A percentile compares a stretch with the other conserved stretches of the same genome.
phyloP scores from a whole-genome alignment of 305 asterid genomes.

The Fraxinus angustifolia region DNA sequence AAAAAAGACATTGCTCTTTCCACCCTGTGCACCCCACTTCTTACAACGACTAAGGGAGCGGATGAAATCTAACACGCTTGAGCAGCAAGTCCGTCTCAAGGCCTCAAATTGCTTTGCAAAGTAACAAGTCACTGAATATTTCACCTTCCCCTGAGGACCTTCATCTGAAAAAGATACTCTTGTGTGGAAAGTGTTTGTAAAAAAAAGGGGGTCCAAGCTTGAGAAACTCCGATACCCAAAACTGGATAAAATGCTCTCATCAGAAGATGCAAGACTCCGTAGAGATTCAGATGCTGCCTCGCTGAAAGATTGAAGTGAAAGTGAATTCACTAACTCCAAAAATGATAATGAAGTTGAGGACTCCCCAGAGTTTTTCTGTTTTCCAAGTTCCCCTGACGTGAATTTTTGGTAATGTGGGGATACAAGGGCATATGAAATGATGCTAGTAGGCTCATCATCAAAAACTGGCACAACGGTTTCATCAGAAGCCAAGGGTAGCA shows the following conservation, averaged over 20 bases:
- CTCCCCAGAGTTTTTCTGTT: slow-evolving; percentile 42
- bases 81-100: slow-evolving; percentile 58
- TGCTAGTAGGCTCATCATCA: slow-evolving; percentile 86
- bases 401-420: slow-evolving; percentile 55
- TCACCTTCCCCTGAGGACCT: slow-evolving; percentile 70
- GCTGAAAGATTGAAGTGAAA: slow-evolving; percentile 54
- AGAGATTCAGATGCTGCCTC: slow-evolving; percentile 45
- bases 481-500: slow-evolving; percentile 50
- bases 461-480: slow-evolving; percentile 65
- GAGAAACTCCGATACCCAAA: slow-evolving; percentile 49
- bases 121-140: slow-evolving; percentile 73
- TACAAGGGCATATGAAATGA: slow-evolving; percentile 64
- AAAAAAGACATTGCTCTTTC: slow-evolving; percentile 82
- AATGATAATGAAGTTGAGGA: slow-evolving; percentile 51
- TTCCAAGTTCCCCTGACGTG: slow-evolving; percentile 51
- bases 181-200: slow-evolving; percentile 46
- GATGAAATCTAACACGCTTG: slow-evolving; percentile 62
- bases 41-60: slow-evolving; percentile 86
- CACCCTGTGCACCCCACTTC: slow-evolving; percentile 96
- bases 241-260: slow-evolving; percentile 41
- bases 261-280: slow-evolving; percentile 41
- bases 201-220: slow-evolving; percentile 46
- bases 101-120: slow-evolving; percentile 70
- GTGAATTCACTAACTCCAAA: slow-evolving; percentile 49
- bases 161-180: slow-evolving; percentile 63